Base-by-base conservation (phyloP, 2,329 filamentous ascomycete genomes). In the Alternaria gaisen region DNA sequence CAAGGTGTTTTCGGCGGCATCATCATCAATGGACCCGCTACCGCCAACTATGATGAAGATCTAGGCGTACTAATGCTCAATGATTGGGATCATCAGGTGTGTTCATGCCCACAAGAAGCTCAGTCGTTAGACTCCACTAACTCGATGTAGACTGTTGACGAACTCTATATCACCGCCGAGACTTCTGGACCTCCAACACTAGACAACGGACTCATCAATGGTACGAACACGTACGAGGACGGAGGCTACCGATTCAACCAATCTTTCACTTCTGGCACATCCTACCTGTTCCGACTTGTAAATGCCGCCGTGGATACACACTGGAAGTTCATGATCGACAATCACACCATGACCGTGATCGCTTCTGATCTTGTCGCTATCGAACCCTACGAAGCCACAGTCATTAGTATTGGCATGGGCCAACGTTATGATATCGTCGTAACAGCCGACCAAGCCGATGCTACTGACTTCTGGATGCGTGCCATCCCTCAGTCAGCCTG, bases 141-240 rank as follows among this genome's bases (percentile, higher is more conserved):
- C 9, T 6, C 14, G 4, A 2, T 9, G 18, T 38, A 75, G 65
- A 77, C 79, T 28, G 74, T 77, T 16, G 77, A 80, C 50, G 69
- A 73, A 32, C 73, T 80, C 42, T 80, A 74, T 44, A 58, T 66
- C 20, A 26, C 28, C 10, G 75, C 76, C 11, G 58, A 77, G 40
- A 63, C 62, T 22, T 63, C 54, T 8, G 71, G 72, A 2, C 77
- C 79, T 4, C 77, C 71, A 10, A 77, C 70, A 4, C 66, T 82
- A 11, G 79, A 81, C 65, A 82, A 77, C 50, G 79, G 77, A 53
- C 68, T 82, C 5, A 82, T 83, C 71, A 83, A 83, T 64, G 80
- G 80, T 22, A 79, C 75, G 60, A 82, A 82, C 62, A 74, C 76
- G 1, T 81, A 73, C 64, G 68, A 70, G 4, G 68, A 72, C 43